Evolutionary conservation across 2,329 filamentous ascomycete species (phyloP).

Genomic region (Colletotrichum tofieldiae): DNA sequence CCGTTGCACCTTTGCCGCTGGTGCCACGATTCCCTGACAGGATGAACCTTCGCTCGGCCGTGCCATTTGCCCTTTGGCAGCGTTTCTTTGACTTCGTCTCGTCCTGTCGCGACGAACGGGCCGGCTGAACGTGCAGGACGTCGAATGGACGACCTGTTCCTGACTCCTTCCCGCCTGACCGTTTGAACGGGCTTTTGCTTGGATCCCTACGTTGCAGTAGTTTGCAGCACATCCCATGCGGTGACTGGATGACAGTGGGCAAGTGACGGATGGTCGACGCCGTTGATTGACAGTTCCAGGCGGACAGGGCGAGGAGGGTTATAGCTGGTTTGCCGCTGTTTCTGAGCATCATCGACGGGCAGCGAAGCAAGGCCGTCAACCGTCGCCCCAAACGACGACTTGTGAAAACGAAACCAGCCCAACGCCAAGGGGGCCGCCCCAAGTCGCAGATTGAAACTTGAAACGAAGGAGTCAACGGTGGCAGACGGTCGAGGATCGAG

Average conservation of each 20-base stretch:
- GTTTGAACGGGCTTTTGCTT: constrained; percentile 33
- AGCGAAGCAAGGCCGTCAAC: constrained; percentile 7
- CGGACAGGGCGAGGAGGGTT: neutral
- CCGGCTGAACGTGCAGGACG: constrained; percentile 18
- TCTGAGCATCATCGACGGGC: neutral
- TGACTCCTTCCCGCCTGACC: constrained; percentile 35
- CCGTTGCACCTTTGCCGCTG: constrained; percentile 28
- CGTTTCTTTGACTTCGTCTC: constrained; percentile 13
- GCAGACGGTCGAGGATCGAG: constrained; percentile 5
- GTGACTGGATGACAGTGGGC: constrained; percentile 2
- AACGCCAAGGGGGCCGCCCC: constrained; percentile 8
- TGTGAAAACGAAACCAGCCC: constrained; percentile 35
- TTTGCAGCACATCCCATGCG: neutral
- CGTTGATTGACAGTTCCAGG: neutral
- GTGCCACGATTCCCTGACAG: constrained; percentile 35
- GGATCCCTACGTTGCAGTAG: neutral
- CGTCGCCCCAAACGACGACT: constrained; percentile 25
- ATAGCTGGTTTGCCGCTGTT: neutral
- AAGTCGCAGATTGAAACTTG: constrained; percentile 41
- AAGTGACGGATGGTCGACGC: neutral
- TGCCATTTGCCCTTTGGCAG: constrained; percentile 9
- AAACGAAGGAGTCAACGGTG: constrained; percentile 36
- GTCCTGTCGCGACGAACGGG: constrained; percentile 10
- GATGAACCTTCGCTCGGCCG: constrained; percentile 39
- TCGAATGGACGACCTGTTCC: constrained; percentile 3